Evolutionary conservation across 139 green algal genomes (phyloP).

Genomic region (Haematococcus sp.): DNA sequence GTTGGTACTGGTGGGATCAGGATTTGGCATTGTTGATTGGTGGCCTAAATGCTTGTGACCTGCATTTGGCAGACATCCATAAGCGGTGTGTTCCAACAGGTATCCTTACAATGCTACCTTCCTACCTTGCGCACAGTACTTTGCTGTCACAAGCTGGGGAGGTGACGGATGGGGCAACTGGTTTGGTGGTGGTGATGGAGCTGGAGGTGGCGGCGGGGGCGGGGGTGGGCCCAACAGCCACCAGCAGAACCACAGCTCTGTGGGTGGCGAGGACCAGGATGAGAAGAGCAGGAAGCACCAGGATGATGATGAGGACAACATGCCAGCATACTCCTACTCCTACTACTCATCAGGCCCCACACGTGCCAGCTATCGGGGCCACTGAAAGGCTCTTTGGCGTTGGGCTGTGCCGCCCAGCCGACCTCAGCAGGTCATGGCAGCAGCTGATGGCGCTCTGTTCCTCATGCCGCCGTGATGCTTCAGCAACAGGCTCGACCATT

Average conservation of each 20-base stretch:
- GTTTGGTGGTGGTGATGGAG: background rate
- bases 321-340: background rate
- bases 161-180: constrained; percentile 35
- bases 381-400: too few species aligned
- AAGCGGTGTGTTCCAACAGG: background rate
- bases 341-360: background rate
- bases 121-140: constrained; percentile 45
- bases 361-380: background rate
- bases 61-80: background rate
- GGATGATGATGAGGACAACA: constrained; percentile 3
- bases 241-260: background rate
- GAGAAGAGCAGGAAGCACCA: background rate
- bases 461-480: too few species aligned
- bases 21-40: background rate
- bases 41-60: too few species aligned
- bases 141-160: constrained; percentile 33
- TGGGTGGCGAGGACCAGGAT: background rate
- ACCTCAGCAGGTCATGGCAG: too few species aligned
- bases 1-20: too few species aligned
- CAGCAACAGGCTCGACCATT: too few species aligned
- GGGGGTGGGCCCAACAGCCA: too few species aligned
- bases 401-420: too few species aligned
- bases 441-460: too few species aligned
- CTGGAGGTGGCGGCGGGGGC: background rate
- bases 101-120: background rate